Evolutionary conservation across 768 basidiomycete genomes (phyloP).

Genomic region (Naganishia onofrii): DNA sequence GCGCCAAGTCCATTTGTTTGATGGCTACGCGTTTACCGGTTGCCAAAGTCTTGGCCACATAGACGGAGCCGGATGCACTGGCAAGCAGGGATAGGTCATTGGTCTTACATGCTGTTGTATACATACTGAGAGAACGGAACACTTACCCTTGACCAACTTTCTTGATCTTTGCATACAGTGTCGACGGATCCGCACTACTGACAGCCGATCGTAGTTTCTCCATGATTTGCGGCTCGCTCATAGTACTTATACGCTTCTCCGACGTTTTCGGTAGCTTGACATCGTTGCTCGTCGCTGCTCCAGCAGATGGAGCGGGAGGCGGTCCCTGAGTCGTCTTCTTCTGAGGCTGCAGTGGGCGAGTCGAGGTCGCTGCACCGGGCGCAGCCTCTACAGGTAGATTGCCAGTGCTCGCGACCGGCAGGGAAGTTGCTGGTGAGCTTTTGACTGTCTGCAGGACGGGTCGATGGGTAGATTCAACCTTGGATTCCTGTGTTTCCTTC

Average conservation of each 20-base stretch:
- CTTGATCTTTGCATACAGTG: conserved; percentile 91
- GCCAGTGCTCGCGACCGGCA: not conserved
- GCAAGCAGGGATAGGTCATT: conserved; percentile 18
- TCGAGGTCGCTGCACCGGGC: conserved; percentile 1
- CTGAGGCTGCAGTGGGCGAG: conserved; percentile 63
- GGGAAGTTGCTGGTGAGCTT: not conserved
- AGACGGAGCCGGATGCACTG: conserved; percentile 96
- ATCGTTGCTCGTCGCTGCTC: conserved; percentile 29
- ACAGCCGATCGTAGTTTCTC: conserved; percentile 90
- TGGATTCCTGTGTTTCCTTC: not conserved
- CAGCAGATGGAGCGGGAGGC: conserved; percentile 32
- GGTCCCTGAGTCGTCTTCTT: conserved; percentile 53
- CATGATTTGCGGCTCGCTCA: conserved; percentile 98
- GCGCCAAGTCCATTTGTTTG: conserved; percentile 95
- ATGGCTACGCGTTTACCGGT: conserved; percentile 88
- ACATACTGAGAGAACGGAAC: not conserved
- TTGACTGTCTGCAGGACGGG: not conserved
- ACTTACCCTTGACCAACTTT: conserved; percentile 97
- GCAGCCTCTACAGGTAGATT: not conserved
- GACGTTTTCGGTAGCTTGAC: conserved; percentile 57
- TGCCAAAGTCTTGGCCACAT: conserved; percentile 85
- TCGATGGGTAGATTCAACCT: not conserved
- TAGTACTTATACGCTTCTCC: conserved; percentile 87
- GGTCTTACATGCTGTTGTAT: not conserved
- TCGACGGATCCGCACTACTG: conserved; percentile 77